Evolutionary conservation across 768 basidiomycete genomes (phyloP).

Genomic region (Mycena capillaripes): DNA sequence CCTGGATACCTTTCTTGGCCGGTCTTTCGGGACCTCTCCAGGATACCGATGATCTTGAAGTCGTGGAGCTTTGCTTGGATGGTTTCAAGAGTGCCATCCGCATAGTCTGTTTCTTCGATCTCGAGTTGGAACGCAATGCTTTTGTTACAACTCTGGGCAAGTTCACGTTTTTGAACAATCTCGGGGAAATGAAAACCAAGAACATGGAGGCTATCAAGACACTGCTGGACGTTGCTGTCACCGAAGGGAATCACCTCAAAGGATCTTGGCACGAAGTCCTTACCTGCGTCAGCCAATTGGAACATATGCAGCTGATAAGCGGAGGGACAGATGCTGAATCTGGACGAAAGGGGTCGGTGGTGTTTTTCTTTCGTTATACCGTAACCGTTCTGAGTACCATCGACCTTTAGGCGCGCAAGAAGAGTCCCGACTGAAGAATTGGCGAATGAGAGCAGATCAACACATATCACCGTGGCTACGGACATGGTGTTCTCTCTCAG

Average conservation of each 20-base stretch:
- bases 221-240: conserved; percentile 93
- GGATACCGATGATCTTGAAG: conserved; percentile 93
- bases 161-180: conserved; percentile 97
- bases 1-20: conserved; percentile 98
- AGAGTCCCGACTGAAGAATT: conserved; percentile 92
- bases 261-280: conserved; percentile 97
- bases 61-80: conserved; percentile 92
- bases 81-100: conserved; percentile 98
- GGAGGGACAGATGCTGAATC: conserved; percentile 88
- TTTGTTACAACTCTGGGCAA: conserved; percentile 97
- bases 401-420: conserved; percentile 56
- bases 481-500: conserved; percentile 99
- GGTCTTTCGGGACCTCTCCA: conserved; percentile 95
- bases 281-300: conserved; percentile 97
- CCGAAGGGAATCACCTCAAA: conserved; percentile 97
- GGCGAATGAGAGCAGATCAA: conserved; percentile 96
- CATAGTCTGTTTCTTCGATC: conserved; percentile 96
- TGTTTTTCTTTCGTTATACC: conserved; percentile 2
- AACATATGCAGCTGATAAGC: conserved; percentile 98
- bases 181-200: conserved; percentile 99
- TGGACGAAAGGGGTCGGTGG: conserved; percentile 82
- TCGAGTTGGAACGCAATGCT: conserved; percentile 98
- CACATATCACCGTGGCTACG: conserved; percentile 97
- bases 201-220: conserved; percentile 99
- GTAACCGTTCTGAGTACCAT: conserved; percentile 27